These are phyloP conservation scores for Boletellus sp. DNA, from an alignment of 1,284 basidiomycete species.

Conservation along the genomic window DNA sequence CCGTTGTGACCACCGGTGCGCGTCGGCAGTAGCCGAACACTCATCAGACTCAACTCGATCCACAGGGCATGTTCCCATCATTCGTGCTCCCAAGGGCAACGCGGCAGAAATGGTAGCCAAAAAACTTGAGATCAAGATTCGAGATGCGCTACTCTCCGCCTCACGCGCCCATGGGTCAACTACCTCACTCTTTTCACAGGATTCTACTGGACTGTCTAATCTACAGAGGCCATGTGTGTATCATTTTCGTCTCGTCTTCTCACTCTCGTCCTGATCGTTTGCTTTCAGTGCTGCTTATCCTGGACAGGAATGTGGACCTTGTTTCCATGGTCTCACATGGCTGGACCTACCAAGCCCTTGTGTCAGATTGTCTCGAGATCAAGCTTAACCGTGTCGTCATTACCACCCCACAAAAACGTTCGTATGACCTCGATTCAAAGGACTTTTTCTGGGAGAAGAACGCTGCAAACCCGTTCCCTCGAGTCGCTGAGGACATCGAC, in stretches of 20 bases:
- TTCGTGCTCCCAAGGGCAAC: conserved; percentile 92
- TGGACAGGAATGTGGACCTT: conserved; percentile 95
- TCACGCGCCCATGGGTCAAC: conserved; percentile 57
- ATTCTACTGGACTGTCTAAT: conserved; percentile 66
- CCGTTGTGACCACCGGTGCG: conserved; percentile 86
- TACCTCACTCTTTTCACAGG: conserved; percentile 66
- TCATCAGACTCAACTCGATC: background rate
- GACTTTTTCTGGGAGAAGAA: conserved; percentile 99
- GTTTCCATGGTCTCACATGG: conserved; percentile 95
- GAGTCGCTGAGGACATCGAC: conserved; percentile 98
- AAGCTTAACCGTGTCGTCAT: conserved; percentile 95
- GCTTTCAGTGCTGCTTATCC: conserved; percentile 77
- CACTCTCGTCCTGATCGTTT: conserved; percentile 10
- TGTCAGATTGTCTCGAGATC: conserved; percentile 96
- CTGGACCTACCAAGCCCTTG: conserved; percentile 99
- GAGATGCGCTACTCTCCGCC: conserved; percentile 86
- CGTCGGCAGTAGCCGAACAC: conserved; percentile 16
- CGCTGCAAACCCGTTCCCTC: conserved; percentile 94
- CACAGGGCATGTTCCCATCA: conserved; percentile 90
- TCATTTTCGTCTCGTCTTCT: background rate
- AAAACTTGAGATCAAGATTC: conserved; percentile 89
- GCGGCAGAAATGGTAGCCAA: conserved; percentile 98
- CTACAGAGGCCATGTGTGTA: conserved; percentile 76
- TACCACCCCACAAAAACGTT: conserved; percentile 70
- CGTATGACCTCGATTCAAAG: conserved; percentile 95